Percentiles rank a stretch among this genome's conserved stretches.
Evolutionary conservation across 1,139 yeast species (phyloP).

Genomic region (Pichia sp.): DNA sequence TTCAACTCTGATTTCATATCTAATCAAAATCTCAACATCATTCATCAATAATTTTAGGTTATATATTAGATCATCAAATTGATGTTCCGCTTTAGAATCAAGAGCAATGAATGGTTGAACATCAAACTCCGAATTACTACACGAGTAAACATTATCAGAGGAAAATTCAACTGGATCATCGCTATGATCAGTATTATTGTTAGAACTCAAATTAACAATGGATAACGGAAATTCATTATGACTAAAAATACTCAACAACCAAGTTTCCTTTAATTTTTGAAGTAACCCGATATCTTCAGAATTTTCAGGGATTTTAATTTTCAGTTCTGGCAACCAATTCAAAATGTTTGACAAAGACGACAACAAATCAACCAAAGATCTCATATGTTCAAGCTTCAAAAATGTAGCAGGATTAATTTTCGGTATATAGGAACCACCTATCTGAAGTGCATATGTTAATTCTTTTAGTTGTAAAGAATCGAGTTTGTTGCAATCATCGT

Average conservation of each 20-base stretch:
- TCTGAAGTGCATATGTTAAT: conserved; percentile 17
- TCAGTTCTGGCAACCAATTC: conserved; percentile 49
- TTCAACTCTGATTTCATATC: conserved; percentile 18
- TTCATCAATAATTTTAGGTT: conserved; percentile 10
- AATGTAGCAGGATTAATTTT: conserved; percentile 19
- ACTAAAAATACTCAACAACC: conserved; percentile 23
- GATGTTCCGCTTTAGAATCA: conserved; percentile 5
- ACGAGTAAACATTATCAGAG: background rate
- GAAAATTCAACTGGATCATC: background rate
- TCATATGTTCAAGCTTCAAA: conserved; percentile 28
- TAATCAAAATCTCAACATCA: conserved; percentile 15
- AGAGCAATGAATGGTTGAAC: conserved; percentile 11
- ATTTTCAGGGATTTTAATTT: conserved; percentile 37
- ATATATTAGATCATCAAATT: conserved; percentile 10
- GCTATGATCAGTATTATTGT: background rate
- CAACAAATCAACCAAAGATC: conserved; percentile 43
- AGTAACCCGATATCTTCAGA: conserved; percentile 11
- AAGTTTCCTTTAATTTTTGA: conserved; percentile 23
- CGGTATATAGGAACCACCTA: conserved; percentile 15
- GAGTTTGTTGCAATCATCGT: background rate
- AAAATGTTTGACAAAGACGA: conserved; percentile 44
- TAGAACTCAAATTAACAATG: conserved; percentile 24
- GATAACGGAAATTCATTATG: conserved; percentile 15
- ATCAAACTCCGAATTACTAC: conserved; percentile 1
- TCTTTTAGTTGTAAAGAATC: conserved; percentile 16